Evolutionary conservation across 768 basidiomycete genomes (phyloP), one percentile per base, ranked within the genome.

Genomic region (Podaxis carcinomalis): DNA sequence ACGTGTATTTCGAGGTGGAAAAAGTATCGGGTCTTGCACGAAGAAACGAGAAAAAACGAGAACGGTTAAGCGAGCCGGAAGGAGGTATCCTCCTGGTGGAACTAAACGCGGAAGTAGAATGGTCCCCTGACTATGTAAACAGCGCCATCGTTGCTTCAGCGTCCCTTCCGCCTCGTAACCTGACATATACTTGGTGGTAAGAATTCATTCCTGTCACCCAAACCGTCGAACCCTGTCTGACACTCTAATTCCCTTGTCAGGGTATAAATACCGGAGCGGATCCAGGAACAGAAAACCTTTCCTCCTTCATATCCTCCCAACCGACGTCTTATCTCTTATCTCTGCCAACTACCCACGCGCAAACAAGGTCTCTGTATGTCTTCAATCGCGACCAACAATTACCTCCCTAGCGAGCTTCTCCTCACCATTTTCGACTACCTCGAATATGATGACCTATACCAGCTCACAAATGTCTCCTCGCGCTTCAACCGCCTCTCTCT

Each of bases 361-460:
- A 19, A 47, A 21, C 21, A 5, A 32, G 36, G 52, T 44, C 21
- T 32, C 56, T 14, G 3, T 16, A 59, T 55, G 51, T 54, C 55
- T 40, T 44, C 44, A 7, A 23, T 56, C 28, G 47, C 46, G 13
- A n/a, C 51, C 63, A 13, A 28, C 6, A 55, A 63, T 21, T 56
- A 60, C 25, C 62, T 72, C 23, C 70, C 70, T 4, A 67, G 63
- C 28, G 70, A 72, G 46, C 53, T 70, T 23, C 65, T 72, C 21
- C 64, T 69, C 40, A 19, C 9, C 10, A 56, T 71, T 28, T 54
- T 67, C 51, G 61, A 62, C 46, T 47, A 65, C 28, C 61, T 69
- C 21, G 59, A 63, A 28, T 25, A 55, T 16, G 64, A 65, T 44
- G 64, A 68, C 32, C 58, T 72, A 1, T 64, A 59, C 57, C 42